phyloP scores from a whole-genome alignment of 139 green algal genomes.

The Dunaliella primolecta region DNA sequence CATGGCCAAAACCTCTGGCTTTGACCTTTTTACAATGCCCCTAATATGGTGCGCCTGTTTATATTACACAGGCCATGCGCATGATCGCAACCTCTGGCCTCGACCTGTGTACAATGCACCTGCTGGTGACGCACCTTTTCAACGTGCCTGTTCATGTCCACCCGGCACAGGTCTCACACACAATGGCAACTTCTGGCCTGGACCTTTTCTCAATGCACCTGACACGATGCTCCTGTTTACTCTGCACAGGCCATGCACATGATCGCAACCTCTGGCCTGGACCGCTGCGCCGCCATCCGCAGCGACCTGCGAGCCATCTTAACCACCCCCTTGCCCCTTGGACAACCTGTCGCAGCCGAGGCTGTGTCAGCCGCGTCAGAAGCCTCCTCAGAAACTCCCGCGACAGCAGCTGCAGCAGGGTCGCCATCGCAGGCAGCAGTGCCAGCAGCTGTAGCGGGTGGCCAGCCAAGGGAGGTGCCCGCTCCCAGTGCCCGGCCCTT shows the following conservation, averaged over 20 bases:
- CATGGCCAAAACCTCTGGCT: too few species aligned
- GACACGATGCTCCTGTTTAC: too few species aligned
- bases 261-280: conserved; percentile 4
- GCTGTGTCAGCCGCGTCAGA: neutral
- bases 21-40: too few species aligned
- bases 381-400: too few species aligned
- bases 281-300: neutral
- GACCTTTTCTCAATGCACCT: too few species aligned
- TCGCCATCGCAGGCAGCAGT: neutral
- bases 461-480: too few species aligned
- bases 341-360: neutral
- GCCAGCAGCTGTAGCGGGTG: neutral
- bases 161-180: too few species aligned
- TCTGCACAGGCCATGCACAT: neutral
- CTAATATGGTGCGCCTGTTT: too few species aligned
- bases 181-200: too few species aligned
- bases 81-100: conserved; percentile 1
- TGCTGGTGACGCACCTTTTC: too few species aligned
- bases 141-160: too few species aligned
- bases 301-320: neutral
- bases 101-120: neutral
- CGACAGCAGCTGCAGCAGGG: neutral
- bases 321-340: neutral
- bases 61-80: neutral
- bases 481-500: neutral